Evolutionary conservation across 148 eudicot genomes (phyloP), one percentile per base, ranked within the genome.

Genomic region (Cornus florida): DNA sequence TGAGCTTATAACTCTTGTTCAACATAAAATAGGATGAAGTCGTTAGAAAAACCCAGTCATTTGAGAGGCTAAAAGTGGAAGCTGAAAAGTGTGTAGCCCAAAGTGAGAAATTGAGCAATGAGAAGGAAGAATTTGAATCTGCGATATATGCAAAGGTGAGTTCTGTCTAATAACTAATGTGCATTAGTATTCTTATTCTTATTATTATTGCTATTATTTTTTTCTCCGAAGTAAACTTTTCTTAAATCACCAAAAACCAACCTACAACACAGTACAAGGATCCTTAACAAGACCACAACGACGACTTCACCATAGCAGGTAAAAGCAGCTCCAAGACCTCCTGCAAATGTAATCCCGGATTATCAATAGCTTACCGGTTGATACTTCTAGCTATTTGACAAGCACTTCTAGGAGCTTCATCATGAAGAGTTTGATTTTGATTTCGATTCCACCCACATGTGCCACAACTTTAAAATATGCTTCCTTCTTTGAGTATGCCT

Each of bases 21-120:
- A 67, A 69, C 72, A 69, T 82, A 72, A 43, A 57, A 83, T 81
- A 95, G 98, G 97, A 90, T 60, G 97, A 95, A 89, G 94, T 93
- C 79, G 97, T 92, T 78, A 85, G 82, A 78, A 95, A 92, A 85
- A 84, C 88, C 23, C 77, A 89, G 62, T 86, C 95, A 38, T 85
- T 79, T 80, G 94, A 93, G 74, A 84, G 77, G 86, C 80, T 95
- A 75, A 89, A 82, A 87, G 88, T 80, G 53, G 97, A 95, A 85
- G 97, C 99, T 77, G 92, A 92, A 56, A 93, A 90, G 82, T 95
- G 97, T 76, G 72, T 90, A 69, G 87, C 65, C 20, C 98, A 88
- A 83, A 93, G 94, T 79, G 94, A 91, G 89, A 93, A 86, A 80
- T 79, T 95, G 65, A 84, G 87, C 90, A 83, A 28, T 19, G 94